Evolutionary conservation across 2,329 filamentous ascomycete genomes (phyloP), one percentile per base, ranked within the genome.

Genomic region (Venturiaceae sp.): DNA sequence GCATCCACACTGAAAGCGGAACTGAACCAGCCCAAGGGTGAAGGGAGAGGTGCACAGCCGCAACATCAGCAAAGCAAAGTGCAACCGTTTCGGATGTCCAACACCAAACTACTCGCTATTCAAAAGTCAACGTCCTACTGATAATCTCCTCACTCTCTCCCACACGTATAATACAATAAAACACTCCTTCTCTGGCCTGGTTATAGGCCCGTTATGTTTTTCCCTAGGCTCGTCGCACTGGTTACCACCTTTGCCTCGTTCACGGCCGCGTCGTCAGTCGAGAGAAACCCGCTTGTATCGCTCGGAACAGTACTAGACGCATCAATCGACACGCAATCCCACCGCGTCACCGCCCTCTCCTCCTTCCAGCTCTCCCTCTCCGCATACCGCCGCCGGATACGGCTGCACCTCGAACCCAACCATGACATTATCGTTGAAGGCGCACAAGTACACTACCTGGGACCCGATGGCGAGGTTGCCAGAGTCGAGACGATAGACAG

Each of bases 301-400:
- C 77, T 96, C 54, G 85, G 85, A 13, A 77, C 84, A 52, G 75
- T 96, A 63, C 85, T 92, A 62, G 82, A 91, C 68, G 81, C 88
- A 33, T 80, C 83, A 61, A 87, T 99, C 63, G 83, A 90, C 66
- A 90, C 91, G 0, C 85, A 86, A 16, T 88, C 87, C 50, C 84
- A 90, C 69, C 84, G 87, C 60, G 83, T 96, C 52, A 86, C 94
- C 68, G 85, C 91, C 53, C 77, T 88, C 59, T 92, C 91, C 14
- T 77, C 83, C 23, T 99, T 99, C 71, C 89, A 96, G 66, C 76
- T 99, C 62, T 85, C 83, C 32, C 96, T 99, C 70, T 78, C 83
- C 59, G 75, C 54, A 11, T 55, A 96, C 36, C 76, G 82, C 61
- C 79, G 81, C 57, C 82, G 84, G 64, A 78, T 97, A 66, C 89